Base-by-base conservation (phyloP, 1,139 yeast genomes). In the Yamadazyma jaroonii region DNA sequence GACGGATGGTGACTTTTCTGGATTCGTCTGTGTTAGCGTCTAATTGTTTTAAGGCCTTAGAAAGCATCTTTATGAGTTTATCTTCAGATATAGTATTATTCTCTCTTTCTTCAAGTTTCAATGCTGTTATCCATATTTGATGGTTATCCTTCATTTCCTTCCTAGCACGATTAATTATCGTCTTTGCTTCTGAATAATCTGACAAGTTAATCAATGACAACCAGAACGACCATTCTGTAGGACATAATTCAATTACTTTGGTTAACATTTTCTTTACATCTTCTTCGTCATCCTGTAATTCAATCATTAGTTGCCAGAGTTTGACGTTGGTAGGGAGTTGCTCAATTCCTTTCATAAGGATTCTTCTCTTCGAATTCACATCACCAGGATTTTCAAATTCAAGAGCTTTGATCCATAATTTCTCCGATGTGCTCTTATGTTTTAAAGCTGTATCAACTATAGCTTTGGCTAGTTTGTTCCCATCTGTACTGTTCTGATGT, bases 201-300 rank as follows among this genome's bases (percentile, higher is more conserved):
- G 64, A 71, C 25, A 69, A 54, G 44, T 72, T 64, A 9, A 81
- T 74, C 17, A 65, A 50, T 0, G 61, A 49, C 4, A 64, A 43
- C 96, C 96, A 88, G 31, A 92, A 65, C 2, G 72, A 71, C 53
- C 83, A 77, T 40, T 81, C 77, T 0, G 58, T 48, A 0, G 96
- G 89, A 31, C 86, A 69, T 20, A 82, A 58, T 44, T 84, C 89
- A 1, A 85, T 64, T 0, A 96, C 95, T 43, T 82, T 84, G 1
- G 57, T 43, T 9, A 89, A 60, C 41, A 89, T 67, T 45, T 78
- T 75, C 29, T 65, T 57, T 1, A 76, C 79, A 42, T 79, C 79
- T 0, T 59, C 60, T 3, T 55, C 49, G 12, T 58, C 58, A 25
- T 76, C 75, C 50, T 83, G 89, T 32, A 70, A 49, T 9, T 72